These are phyloP conservation scores for Parietaria judaica DNA, from an alignment of 306 rosid genomes.

Conservation along the genomic window DNA sequence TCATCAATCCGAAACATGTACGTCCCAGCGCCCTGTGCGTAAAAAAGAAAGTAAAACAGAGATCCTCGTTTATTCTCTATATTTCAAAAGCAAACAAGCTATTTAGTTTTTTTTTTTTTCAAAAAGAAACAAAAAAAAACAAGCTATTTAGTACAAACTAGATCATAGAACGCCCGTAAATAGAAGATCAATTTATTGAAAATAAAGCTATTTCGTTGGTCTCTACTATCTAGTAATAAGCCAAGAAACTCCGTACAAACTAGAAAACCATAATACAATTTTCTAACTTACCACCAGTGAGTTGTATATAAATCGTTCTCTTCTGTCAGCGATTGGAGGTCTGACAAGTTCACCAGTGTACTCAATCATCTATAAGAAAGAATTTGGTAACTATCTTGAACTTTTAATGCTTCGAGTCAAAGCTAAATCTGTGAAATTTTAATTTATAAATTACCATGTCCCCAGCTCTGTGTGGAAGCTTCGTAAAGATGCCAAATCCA, in stretches of 20 bases:
- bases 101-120: not conserved
- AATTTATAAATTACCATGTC: conserved; percentile 66
- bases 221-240: no score
- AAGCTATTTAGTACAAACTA: not conserved
- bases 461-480: conserved; percentile 96
- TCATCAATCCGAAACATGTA: conserved; percentile 96
- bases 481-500: conserved; percentile 98
- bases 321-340: conserved; percentile 91
- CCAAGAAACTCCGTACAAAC: no score
- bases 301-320: conserved; percentile 93
- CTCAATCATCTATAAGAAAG: conserved; percentile 68
- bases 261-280: no score
- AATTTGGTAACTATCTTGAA: conserved; percentile 6
- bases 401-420: conserved; percentile 8
- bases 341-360: conserved; percentile 95
- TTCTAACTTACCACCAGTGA: conserved; percentile 76
- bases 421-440: not conserved
- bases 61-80: not conserved
- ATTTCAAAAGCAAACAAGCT: not conserved
- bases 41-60: conserved; percentile 27
- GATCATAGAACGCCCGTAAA: no score
- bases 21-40: conserved; percentile 96
- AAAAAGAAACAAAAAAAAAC: not conserved
- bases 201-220: no score
- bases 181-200: no score